Conservation (phyloP, 2,329 filamentous ascomycete species). For the Aspergillus sergii region DNA sequence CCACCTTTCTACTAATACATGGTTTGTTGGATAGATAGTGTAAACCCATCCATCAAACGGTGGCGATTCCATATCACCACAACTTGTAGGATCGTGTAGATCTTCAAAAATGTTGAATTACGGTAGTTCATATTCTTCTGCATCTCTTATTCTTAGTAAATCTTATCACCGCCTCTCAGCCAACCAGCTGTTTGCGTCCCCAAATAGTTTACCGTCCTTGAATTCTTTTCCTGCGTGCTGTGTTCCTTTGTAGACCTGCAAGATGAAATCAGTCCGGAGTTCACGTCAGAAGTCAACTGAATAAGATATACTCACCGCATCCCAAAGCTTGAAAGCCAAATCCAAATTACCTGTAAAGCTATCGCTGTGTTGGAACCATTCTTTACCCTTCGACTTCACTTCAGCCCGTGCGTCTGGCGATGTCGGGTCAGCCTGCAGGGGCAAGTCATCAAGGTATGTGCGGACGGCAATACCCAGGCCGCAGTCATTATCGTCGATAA, state of each 20-base stretch:
- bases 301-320: constrained; percentile 56
- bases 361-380: constrained; percentile 64
- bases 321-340: constrained; percentile 65
- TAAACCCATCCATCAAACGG: not conserved
- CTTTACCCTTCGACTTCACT: constrained; percentile 55
- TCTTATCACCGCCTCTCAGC: constrained; percentile 37
- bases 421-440: constrained; percentile 58
- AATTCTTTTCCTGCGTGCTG: constrained; percentile 56
- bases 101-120: not conserved
- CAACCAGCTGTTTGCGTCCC: constrained; percentile 64
- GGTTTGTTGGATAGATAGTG: not conserved
- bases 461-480: constrained; percentile 52
- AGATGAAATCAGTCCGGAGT: not conserved
- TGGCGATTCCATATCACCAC: not conserved
- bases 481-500: constrained; percentile 49
- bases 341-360: constrained; percentile 62
- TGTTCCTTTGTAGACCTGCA: constrained; percentile 60
- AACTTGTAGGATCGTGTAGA: not conserved
- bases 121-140: not conserved
- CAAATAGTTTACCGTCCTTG: constrained; percentile 58
- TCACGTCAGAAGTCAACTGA: not conserved
- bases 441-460: constrained; percentile 56
- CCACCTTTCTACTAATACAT: not conserved
- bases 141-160: not conserved
- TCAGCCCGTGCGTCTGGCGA: constrained; percentile 52